These are phyloP conservation scores for Stephanocyclus meneghinianus DNA, from an alignment of 352 stramenopile species.

Conservation along the genomic window DNA sequence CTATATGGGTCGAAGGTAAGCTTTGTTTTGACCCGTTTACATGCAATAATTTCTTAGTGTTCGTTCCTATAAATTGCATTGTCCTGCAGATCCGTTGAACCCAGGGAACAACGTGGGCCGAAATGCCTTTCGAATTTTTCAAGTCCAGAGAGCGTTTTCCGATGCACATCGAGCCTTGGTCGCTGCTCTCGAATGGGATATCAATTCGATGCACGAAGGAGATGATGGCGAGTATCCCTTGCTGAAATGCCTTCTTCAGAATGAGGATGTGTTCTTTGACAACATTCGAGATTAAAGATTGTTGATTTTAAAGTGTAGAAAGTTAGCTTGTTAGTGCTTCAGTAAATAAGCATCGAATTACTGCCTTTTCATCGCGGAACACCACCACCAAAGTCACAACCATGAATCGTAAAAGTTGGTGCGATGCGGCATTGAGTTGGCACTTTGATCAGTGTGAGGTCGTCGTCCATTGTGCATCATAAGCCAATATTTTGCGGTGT, in stretches of 20 bases:
- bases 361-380: too few relatives aligned
- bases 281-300: background rate
- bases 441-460: too few relatives aligned
- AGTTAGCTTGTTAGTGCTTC: too few relatives aligned
- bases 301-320: background rate
- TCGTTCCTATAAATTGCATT: background rate
- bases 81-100: slow-evolving; percentile 85
- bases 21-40: background rate
- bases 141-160: slow-evolving; percentile 77
- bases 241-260: slow-evolving; percentile 80
- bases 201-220: slow-evolving; percentile 54
- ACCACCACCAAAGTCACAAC: too few relatives aligned
- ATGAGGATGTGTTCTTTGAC: slow-evolving; percentile 75
- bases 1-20: slow-evolving; percentile 88
- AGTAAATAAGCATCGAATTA: too few relatives aligned
- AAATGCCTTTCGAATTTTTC: slow-evolving; percentile 93
- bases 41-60: background rate
- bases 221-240: slow-evolving; percentile 71
- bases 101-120: slow-evolving; percentile 93
- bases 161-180: slow-evolving; percentile 79
- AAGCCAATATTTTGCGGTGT: too few relatives aligned
- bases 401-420: too few relatives aligned
- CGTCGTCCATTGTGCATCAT: too few relatives aligned
- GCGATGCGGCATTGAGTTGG: too few relatives aligned
- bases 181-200: slow-evolving; percentile 81